Percentiles rank a stretch among this genome's conserved stretches.
phyloP scores from a whole-genome alignment of 1,284 basidiomycete species.

The Malassezia cuniculi region DNA sequence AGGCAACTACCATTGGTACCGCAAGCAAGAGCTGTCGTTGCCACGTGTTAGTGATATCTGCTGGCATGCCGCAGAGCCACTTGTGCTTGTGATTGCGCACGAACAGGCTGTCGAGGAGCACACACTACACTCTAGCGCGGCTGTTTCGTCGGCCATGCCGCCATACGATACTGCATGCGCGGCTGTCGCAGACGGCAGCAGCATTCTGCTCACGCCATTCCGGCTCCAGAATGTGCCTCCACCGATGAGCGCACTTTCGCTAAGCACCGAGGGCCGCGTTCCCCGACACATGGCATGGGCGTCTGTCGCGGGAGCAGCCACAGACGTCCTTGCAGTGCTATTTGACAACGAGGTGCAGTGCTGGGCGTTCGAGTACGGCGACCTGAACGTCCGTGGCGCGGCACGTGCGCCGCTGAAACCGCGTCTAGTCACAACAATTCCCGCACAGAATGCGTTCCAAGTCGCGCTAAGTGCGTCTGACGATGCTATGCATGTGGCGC shows the following conservation, averaged over 20 bases:
- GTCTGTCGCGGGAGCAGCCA: constrained; percentile 50
- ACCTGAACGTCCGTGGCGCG: too few relatives aligned
- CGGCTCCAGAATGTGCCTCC: constrained; percentile 84
- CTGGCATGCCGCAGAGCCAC: constrained; percentile 75
- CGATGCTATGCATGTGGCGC: too few relatives aligned
- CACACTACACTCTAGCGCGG: constrained; percentile 66
- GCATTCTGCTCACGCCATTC: constrained; percentile 79
- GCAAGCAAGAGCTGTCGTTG: constrained; percentile 36
- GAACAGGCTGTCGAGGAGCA: constrained; percentile 53
- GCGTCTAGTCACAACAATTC: too few relatives aligned
- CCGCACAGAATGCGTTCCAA: too few relatives aligned
- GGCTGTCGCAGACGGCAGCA: constrained; percentile 76
- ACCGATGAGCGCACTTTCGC: constrained; percentile 59
- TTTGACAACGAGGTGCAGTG: constrained; percentile 54
- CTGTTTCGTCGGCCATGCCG: constrained; percentile 53
- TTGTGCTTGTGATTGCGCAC: constrained; percentile 55
- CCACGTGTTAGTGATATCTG: too few relatives aligned
- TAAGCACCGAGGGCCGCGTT: background rate
- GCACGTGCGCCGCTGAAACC: too few relatives aligned
- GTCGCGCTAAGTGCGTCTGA: too few relatives aligned
- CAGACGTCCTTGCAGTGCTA: constrained; percentile 57
- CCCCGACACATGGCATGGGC: constrained; percentile 50
- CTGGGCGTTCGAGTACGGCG: constrained; percentile 49
- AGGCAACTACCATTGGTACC: constrained; percentile 85
- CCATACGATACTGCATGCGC: constrained; percentile 72